Percentiles rank a stretch among this genome's conserved stretches.
phyloP scores from a whole-genome alignment of 208 protist species.

The Acanthamoeba rhysodes region DNA sequence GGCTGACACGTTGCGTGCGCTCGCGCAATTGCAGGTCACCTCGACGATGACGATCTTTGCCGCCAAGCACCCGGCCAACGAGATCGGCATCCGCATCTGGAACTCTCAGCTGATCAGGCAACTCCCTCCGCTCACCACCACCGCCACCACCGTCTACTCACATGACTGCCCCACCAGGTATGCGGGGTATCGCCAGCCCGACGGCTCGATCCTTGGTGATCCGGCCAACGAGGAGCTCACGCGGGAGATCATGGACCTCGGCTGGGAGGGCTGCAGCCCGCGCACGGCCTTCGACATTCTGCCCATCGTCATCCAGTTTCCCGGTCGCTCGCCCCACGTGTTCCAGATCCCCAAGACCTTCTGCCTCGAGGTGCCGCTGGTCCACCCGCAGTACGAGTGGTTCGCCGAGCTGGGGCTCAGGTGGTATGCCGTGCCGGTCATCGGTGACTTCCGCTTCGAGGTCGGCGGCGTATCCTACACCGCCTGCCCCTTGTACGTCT shows the following conservation, averaged over 20 bases:
- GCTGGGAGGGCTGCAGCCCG: slow-evolving; percentile 37
- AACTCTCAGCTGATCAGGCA: not conserved
- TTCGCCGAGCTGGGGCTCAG: slow-evolving; percentile 30
- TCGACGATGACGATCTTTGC: slow-evolving; percentile 9
- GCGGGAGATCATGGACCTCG: slow-evolving; percentile 44
- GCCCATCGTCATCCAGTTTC: slow-evolving; percentile 58
- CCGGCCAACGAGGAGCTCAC: slow-evolving; percentile 45
- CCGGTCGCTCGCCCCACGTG: not conserved
- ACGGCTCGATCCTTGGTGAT: slow-evolving; percentile 46
- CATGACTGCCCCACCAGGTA: not conserved
- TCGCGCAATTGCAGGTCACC: not conserved
- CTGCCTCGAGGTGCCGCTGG: slow-evolving; percentile 41
- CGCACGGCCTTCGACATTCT: slow-evolving; percentile 61
- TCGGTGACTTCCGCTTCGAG: slow-evolving; percentile 53
- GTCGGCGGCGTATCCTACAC: slow-evolving; percentile 42
- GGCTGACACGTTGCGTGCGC: no score
- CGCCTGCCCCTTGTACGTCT: slow-evolving; percentile 27
- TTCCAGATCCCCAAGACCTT: slow-evolving; percentile 47
- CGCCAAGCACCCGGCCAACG: not conserved
- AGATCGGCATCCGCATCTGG: slow-evolving; percentile 33
- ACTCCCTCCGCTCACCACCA: not conserved
- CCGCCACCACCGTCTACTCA: no score
- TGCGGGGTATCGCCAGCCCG: slow-evolving; percentile 10
- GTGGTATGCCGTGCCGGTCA: slow-evolving; percentile 58
- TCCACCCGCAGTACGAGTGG: slow-evolving; percentile 53